Evolutionary conservation across 352 stramenopile species (phyloP).

Genomic region (Aphanomyces euteiches): DNA sequence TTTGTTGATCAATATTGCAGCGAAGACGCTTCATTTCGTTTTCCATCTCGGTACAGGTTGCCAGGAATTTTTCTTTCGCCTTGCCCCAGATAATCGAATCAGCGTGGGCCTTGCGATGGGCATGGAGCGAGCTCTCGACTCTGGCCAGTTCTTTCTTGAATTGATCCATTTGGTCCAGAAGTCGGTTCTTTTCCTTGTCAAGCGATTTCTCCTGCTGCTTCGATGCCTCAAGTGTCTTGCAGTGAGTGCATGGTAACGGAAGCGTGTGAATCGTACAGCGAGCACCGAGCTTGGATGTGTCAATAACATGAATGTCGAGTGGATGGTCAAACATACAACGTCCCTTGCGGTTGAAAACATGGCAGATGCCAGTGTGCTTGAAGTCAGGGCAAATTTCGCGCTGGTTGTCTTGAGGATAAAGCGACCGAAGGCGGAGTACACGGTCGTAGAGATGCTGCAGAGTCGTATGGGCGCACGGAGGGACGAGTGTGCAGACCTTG

Average conservation of each 20-base stretch:
- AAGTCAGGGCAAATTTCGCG: conserved; percentile 52
- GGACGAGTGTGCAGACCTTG: conserved; percentile 58
- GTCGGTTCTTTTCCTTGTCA: conserved; percentile 27
- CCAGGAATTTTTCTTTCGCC: conserved; percentile 47
- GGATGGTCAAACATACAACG: conserved; percentile 63
- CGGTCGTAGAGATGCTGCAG: conserved; percentile 47
- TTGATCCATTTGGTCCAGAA: conserved; percentile 41
- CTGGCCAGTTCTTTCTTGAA: conserved; percentile 44
- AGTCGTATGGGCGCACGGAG: conserved; percentile 55
- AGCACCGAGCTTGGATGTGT: conserved; percentile 41
- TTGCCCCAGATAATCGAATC: conserved; percentile 59
- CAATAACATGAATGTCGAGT: conserved; percentile 47
- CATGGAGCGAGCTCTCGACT: conserved; percentile 35
- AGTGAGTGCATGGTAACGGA: conserved; percentile 57
- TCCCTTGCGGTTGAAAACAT: conserved; percentile 55
- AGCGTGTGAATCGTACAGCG: conserved; percentile 55
- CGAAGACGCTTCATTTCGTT: conserved; percentile 31
- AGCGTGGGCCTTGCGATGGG: conserved; percentile 24
- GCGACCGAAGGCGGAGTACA: conserved; percentile 41
- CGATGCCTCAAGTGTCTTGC: conserved; percentile 38
- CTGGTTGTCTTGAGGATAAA: conserved; percentile 42
- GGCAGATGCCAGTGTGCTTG: conserved; percentile 44
- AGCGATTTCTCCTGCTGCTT: conserved; percentile 34
- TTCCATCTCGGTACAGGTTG: conserved; percentile 36
- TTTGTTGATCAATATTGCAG: conserved; percentile 29